Percentiles rank a stretch among this genome's conserved stretches.
Evolutionary conservation across 2,329 filamentous ascomycete species (phyloP).

Genomic region (Calonectria pseudoreteaudii): DNA sequence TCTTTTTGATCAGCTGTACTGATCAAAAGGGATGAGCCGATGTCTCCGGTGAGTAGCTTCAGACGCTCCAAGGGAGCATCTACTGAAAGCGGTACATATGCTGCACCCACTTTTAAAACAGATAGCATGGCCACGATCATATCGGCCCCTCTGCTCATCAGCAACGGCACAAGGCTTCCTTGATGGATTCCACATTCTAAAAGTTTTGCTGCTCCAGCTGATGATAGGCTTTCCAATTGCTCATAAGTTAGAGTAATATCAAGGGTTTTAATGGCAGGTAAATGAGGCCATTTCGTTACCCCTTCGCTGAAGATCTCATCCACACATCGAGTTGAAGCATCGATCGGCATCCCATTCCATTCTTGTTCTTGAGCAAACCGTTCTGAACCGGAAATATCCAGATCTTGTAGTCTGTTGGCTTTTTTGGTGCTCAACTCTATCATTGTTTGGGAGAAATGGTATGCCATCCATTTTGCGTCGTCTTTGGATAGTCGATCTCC

Average conservation of each 20-base stretch:
- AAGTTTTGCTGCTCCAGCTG: not conserved
- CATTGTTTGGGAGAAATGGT: not conserved
- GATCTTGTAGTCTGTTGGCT: not conserved
- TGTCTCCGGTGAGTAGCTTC: not conserved
- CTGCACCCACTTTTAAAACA: not conserved
- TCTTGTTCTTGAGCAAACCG: not conserved
- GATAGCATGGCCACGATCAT: not conserved
- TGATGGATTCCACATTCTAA: not conserved
- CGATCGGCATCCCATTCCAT: not conserved
- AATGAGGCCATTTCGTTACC: not conserved
- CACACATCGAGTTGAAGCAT: not conserved
- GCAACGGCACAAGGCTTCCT: not conserved
- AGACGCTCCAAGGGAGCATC: not conserved
- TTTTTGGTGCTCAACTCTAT: not conserved
- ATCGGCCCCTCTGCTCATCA: not conserved
- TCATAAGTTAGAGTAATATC: not conserved
- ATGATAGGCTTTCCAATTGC: not conserved
- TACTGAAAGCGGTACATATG: not conserved
- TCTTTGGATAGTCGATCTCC: not conserved
- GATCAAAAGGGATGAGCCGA: not conserved
- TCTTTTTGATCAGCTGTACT: not conserved
- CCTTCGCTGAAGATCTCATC: not conserved
- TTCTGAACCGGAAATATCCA: not conserved
- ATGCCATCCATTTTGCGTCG: not conserved
- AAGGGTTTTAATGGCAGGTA: not conserved